Evolutionary conservation across 164 flowering plant species (phyloP).

Genomic region (Amborella trichopoda): DNA sequence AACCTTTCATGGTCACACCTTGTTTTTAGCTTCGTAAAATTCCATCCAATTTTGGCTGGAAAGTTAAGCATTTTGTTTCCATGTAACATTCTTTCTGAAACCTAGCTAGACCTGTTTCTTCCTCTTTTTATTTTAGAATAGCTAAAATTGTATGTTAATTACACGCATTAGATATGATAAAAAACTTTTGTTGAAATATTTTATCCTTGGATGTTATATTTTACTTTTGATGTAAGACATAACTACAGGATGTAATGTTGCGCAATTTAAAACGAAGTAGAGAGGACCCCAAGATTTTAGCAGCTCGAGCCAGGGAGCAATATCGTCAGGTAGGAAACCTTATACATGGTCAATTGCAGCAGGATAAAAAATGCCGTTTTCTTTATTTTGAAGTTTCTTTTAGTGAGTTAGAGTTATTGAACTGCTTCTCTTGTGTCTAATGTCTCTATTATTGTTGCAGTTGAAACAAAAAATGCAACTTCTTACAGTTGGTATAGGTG

Average conservation of each 20-base stretch:
- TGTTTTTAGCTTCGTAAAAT: too few relatives aligned
- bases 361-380: not conserved
- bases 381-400: not conserved
- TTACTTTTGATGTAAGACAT: not conserved
- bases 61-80: too few relatives aligned
- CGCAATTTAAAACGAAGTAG: constrained; percentile 42
- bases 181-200: too few relatives aligned
- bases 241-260: constrained; percentile 60
- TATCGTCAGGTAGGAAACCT: constrained; percentile 46
- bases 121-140: too few relatives aligned
- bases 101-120: too few relatives aligned
- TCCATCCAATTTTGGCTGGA: too few relatives aligned
- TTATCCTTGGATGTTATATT: too few relatives aligned
- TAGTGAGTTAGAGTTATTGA: not conserved
- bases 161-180: too few relatives aligned
- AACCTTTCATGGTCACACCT: too few relatives aligned
- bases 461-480: constrained; percentile 64
- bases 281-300: constrained; percentile 66
- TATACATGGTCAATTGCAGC: not conserved
- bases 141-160: not conserved
- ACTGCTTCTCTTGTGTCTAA: not conserved
- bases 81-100: too few relatives aligned
- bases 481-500: constrained; percentile 71
- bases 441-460: constrained; percentile 24
- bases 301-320: constrained; percentile 75